Evolutionary conservation across 305 asterid species (phyloP).

Genomic region (Caryopteris hybrid): DNA sequence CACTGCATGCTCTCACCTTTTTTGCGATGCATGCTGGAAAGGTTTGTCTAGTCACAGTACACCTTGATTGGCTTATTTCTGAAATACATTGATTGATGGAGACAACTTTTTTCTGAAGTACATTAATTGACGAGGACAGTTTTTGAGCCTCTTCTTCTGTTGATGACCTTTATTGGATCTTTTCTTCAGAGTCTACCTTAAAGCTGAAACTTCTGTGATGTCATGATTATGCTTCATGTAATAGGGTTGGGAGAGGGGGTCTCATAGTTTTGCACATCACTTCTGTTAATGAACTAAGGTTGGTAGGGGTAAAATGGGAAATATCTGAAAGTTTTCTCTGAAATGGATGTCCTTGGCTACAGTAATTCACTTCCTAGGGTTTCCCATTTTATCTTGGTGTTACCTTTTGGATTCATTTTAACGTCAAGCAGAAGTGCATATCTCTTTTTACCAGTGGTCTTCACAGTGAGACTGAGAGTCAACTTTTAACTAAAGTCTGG

Average conservation of each 20-base stretch:
- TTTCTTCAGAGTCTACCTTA: not conserved
- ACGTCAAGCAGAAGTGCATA: not conserved
- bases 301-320: not conserved
- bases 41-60: slow-evolving; percentile 38
- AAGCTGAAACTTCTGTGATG: not conserved
- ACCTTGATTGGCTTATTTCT: slow-evolving; percentile 9
- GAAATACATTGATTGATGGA: not conserved
- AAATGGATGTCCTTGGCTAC: not conserved
- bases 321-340: not conserved
- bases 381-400: not conserved
- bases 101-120: not conserved
- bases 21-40: slow-evolving; percentile 78
- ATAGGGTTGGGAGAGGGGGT: not conserved
- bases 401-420: not conserved
- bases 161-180: slow-evolving; percentile 10
- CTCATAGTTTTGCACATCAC: not conserved
- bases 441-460: no score
- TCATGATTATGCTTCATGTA: slow-evolving; percentile 4
- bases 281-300: not conserved
- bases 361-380: not conserved
- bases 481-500: not conserved
- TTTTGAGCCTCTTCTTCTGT: slow-evolving; percentile 8
- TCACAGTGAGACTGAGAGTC: no score
- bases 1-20: slow-evolving; percentile 72
- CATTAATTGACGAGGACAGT: not conserved